These are phyloP conservation scores for Alternaria metachromatica DNA, from an alignment of 2,329 filamentous ascomycete species.

Conservation along the genomic window DNA sequence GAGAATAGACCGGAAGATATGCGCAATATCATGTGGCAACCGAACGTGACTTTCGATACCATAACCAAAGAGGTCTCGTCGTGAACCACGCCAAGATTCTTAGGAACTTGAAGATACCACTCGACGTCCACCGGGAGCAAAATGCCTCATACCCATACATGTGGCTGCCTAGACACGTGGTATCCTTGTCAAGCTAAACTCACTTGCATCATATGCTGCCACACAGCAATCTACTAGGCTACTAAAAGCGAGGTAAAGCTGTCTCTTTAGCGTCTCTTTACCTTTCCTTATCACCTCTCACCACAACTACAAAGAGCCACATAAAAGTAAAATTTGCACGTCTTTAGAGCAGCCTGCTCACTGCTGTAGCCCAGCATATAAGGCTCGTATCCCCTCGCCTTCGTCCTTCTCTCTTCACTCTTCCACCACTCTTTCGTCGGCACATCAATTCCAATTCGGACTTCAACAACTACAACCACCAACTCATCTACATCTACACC, in stretches of 20 bases:
- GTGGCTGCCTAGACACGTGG: not conserved
- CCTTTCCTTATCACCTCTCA: conserved; percentile 12
- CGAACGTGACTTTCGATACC: not conserved
- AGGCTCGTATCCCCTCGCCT: not conserved
- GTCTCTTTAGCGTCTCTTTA: conserved; percentile 1
- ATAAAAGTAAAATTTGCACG: not conserved
- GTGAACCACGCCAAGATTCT: not conserved
- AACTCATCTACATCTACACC: no score
- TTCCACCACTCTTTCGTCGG: not conserved
- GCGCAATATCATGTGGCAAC: not conserved
- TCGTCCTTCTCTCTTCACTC: not conserved
- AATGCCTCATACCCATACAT: not conserved
- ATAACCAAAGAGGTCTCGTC: not conserved
- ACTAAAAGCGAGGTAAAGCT: conserved; percentile 4
- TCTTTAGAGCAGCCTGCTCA: not conserved
- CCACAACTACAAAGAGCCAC: not conserved
- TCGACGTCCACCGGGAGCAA: not conserved
- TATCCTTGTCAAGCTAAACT: not conserved
- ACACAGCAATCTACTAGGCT: not conserved
- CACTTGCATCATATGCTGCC: not conserved
- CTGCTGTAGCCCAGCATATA: not conserved
- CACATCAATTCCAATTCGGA: not conserved
- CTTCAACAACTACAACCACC: not conserved
- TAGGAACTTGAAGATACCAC: not conserved
- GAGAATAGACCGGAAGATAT: not conserved